These are phyloP conservation scores for Cetradonia linearis DNA, from an alignment of 495 filamentous ascomycete species.

Conservation along the genomic window DNA sequence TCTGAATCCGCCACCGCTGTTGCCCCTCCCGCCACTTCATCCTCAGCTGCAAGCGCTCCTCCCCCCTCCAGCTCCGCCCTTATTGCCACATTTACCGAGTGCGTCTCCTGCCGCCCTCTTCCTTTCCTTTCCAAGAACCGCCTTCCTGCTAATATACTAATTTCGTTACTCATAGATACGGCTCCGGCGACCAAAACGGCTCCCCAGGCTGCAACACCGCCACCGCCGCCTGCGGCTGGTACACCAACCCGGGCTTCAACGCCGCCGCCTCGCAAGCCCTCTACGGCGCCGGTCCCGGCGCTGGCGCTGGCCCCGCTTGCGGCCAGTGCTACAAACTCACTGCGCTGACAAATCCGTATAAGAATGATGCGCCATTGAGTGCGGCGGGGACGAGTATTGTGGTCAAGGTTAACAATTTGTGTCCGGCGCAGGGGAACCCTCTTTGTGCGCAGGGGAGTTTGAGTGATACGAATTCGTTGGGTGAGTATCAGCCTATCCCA, in stretches of 20 bases:
- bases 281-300: conserved; percentile 24
- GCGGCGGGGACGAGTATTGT: conserved; percentile 13
- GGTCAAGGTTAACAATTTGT: conserved; percentile 32
- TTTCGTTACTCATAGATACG: conserved; percentile 16
- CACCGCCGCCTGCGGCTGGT: conserved; percentile 24
- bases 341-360: background rate
- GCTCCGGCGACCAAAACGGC: conserved; percentile 19
- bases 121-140: background rate
- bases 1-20: background rate
- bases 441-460: conserved; percentile 28
- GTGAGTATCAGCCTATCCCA: background rate
- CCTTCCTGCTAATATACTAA: background rate
- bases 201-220: conserved; percentile 24
- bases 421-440: conserved; percentile 29
- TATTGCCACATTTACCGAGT: conserved; percentile 11
- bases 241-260: conserved; percentile 20
- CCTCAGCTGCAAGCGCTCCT: background rate
- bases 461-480: conserved; percentile 28
- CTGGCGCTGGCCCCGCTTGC: conserved; percentile 19
- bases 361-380: background rate
- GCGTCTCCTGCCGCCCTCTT: background rate
- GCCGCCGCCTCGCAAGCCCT: conserved; percentile 32
- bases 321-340: conserved; percentile 1
- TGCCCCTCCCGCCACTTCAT: background rate
- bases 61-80: background rate